phyloP scores from a whole-genome alignment of 306 rosid species.

The Canavalia gladiata region DNA sequence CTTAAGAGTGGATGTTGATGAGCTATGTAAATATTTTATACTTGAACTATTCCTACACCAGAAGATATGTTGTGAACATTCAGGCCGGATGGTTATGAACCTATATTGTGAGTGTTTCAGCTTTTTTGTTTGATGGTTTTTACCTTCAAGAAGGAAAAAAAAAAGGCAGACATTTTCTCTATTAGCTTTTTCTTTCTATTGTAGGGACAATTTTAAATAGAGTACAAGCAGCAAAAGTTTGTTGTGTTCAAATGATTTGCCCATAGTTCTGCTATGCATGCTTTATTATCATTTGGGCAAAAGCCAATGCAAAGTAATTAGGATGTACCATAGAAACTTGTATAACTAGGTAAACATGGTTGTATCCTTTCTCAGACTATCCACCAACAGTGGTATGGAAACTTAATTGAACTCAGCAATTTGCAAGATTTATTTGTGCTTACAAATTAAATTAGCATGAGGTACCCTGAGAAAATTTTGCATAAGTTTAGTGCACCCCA shows the following conservation, averaged over 20 bases:
- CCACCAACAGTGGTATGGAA: constrained; percentile 12
- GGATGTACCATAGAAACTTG: not conserved
- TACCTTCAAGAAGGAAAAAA: not conserved
- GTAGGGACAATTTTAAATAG: constrained; percentile 11
- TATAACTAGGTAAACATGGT: constrained; percentile 5
- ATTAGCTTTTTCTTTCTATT: constrained; percentile 3
- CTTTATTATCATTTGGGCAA: constrained; percentile 2
- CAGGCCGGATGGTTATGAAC: not conserved
- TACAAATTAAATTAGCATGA: not conserved
- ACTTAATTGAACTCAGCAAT: not conserved
- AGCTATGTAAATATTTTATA: constrained; percentile 15
- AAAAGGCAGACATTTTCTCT: not conserved
- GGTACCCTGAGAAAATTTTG: constrained; percentile 1
- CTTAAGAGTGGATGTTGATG: not conserved
- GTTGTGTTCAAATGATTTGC: not conserved
- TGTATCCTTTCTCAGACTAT: not conserved
- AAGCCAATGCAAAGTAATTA: not conserved
- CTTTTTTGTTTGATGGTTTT: not conserved
- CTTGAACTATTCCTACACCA: not conserved
- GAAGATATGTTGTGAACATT: not conserved
- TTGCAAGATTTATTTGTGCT: not conserved
- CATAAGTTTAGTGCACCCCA: constrained; percentile 14
- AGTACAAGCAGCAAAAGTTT: not conserved
- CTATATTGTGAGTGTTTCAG: constrained; percentile 8
- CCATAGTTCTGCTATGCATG: not conserved